Evolutionary conservation across 2,329 filamentous ascomycete species (phyloP).

Genomic region (Thelonectria olida): DNA sequence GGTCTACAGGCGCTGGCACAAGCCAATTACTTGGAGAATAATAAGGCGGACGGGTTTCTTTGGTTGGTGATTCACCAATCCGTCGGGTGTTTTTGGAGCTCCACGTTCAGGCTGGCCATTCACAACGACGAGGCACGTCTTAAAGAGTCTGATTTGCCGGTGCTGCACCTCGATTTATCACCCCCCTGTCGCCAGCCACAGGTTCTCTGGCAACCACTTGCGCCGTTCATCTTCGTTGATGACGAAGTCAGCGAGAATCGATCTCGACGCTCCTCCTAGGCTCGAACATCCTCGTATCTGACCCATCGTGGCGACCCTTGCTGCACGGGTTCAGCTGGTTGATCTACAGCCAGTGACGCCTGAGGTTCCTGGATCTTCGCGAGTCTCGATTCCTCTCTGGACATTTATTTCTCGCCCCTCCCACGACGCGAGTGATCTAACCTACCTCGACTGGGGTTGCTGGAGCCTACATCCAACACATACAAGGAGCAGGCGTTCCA

Average conservation of each 20-base stretch:
- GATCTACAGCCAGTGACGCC: constrained; percentile 25
- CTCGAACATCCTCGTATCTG: constrained; percentile 22
- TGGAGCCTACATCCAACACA: constrained; percentile 4
- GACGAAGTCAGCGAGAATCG: constrained; percentile 28
- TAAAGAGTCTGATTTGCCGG: constrained; percentile 38
- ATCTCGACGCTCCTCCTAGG: constrained; percentile 18
- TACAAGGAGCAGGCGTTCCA: constrained; percentile 2
- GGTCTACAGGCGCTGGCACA: constrained; percentile 25
- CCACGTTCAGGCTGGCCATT: constrained; percentile 36
- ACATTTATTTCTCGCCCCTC: constrained; percentile 18
- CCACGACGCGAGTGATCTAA: constrained; percentile 13
- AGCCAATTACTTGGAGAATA: constrained; percentile 33
- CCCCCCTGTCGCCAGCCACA: constrained; percentile 33
- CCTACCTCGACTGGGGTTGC: constrained; percentile 18
- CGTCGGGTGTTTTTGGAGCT: constrained; percentile 20
- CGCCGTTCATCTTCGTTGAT: constrained; percentile 31
- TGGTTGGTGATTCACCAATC: constrained; percentile 31
- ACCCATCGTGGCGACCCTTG: constrained; percentile 22
- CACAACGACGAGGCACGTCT: constrained; percentile 30
- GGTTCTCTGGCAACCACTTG: constrained; percentile 28
- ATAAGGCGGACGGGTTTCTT: constrained; percentile 33
- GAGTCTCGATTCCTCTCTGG: constrained; percentile 15
- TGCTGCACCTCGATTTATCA: constrained; percentile 29
- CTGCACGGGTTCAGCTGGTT: constrained; percentile 25
- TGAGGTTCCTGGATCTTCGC: constrained; percentile 26